Conservation (phyloP, 768 basidiomycete genomes). For the Russula foetens region DNA sequence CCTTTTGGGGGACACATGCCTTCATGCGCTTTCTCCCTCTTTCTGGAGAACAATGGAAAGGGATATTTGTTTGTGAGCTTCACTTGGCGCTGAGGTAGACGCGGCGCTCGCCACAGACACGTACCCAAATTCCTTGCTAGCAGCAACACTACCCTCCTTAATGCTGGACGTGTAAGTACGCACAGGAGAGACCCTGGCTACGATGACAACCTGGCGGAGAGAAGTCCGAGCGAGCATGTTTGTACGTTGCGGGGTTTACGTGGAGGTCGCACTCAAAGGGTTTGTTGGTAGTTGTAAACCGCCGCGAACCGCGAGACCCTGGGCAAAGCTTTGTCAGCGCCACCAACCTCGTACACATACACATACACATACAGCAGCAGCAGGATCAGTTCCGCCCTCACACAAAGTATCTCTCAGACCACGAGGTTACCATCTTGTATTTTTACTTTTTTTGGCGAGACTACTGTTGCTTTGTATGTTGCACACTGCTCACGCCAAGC, state of each 20-base stretch:
- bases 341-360: too few species aligned
- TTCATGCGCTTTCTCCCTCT: constrained; percentile 70
- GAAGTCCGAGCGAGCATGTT: constrained; percentile 36
- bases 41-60: constrained; percentile 34
- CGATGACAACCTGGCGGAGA: constrained; percentile 36
- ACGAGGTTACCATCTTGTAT: too few species aligned
- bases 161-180: constrained; percentile 31
- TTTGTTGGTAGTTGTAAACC: too few species aligned
- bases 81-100: constrained; percentile 9
- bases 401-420: too few species aligned
- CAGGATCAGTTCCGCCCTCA: too few species aligned
- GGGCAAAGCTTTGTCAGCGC: neutral
- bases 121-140: constrained; percentile 56
- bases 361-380: too few species aligned
- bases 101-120: constrained; percentile 14
- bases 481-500: too few species aligned
- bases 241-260: constrained; percentile 16
- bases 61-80: neutral
- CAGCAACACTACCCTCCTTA: constrained; percentile 51
- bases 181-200: constrained; percentile 25
- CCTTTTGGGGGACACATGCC: constrained; percentile 29
- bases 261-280: neutral
- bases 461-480: too few species aligned
- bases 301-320: too few species aligned
- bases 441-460: too few species aligned